Conservation (phyloP, 441 rosid species). For the Pelargonium fulgidum region DNA sequence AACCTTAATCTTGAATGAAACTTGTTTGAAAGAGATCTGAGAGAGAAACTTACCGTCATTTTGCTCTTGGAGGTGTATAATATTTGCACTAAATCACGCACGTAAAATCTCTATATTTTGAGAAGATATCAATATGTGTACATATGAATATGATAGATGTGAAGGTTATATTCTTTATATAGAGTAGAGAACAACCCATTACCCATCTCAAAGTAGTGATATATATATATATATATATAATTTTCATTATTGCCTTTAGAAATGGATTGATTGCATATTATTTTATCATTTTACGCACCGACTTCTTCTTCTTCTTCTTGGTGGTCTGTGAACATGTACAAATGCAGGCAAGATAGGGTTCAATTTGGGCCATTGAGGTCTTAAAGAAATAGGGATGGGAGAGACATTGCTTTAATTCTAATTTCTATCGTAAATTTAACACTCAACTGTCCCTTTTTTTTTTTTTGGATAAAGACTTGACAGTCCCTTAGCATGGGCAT, state of each 20-base stretch:
- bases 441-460: not conserved
- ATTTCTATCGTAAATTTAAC: not conserved
- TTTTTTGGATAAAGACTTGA: not conserved
- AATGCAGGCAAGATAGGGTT: not conserved
- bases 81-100: no score
- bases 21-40: no score
- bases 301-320: not conserved
- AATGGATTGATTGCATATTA: not conserved
- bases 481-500: conserved; percentile 4
- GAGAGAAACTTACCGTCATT: no score
- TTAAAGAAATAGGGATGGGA: conserved; percentile 3
- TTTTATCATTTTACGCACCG: not conserved
- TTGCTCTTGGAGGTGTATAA: no score
- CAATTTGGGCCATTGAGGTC: not conserved
- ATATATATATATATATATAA: not conserved
- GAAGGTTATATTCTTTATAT: not conserved
- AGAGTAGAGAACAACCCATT: not conserved
- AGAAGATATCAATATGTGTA: no score
- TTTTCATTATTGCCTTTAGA: not conserved
- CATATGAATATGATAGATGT: no score
- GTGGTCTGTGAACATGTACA: no score
- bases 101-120: no score
- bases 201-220: not conserved
- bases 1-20: no score
- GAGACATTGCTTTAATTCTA: not conserved